phyloP scores from a whole-genome alignment of 1,284 basidiomycete genomes.

The Puccinia polysora region DNA sequence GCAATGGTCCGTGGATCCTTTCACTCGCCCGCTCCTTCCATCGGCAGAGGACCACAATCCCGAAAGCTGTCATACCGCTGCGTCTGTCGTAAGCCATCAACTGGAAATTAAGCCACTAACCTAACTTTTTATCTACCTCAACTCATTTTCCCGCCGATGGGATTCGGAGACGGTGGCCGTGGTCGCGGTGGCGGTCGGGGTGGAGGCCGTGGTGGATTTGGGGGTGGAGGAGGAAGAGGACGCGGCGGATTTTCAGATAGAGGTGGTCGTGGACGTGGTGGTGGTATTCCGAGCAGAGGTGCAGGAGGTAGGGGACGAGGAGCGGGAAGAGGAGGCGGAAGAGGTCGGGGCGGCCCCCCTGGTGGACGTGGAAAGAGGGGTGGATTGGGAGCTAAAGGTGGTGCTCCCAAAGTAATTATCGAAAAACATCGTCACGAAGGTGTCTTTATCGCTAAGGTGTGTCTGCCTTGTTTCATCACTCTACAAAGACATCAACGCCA shows the following conservation, averaged over 20 bases:
- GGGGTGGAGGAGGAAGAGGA: constrained; percentile 45
- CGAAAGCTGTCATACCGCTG: no score
- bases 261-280: constrained; percentile 47
- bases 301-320: constrained; percentile 61
- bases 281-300: constrained; percentile 58
- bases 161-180: constrained; percentile 49
- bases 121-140: no score
- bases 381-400: constrained; percentile 55
- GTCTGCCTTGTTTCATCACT: background rate
- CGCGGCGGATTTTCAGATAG: constrained; percentile 47
- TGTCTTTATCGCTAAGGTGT: constrained; percentile 58
- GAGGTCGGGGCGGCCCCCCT: constrained; percentile 23
- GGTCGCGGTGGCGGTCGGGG: constrained; percentile 45
- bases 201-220: constrained; percentile 47
- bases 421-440: constrained; percentile 94
- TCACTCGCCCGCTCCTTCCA: no score
- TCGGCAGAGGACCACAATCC: no score
- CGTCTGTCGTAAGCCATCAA: no score
- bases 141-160: constrained; percentile 6
- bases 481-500: no score
- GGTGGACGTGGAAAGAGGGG: constrained; percentile 27
- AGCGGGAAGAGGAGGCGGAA: background rate
- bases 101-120: no score
- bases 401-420: constrained; percentile 62
- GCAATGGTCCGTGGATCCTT: no score